phyloP scores from a whole-genome alignment of 176 grass and related monocot genomes.

The Cymbopogon citratus region DNA sequence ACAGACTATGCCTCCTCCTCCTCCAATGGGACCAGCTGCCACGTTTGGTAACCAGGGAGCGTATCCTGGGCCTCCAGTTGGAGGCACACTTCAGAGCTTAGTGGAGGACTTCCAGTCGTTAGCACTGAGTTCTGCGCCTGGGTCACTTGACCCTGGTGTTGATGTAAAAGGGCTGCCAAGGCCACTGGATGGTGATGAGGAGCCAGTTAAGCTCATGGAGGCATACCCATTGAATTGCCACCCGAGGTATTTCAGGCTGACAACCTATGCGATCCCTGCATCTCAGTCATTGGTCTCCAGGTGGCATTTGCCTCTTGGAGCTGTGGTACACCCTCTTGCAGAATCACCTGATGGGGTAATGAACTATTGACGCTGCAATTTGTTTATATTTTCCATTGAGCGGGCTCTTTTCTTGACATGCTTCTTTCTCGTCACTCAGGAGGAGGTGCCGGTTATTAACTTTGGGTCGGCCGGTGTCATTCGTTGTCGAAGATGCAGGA shows the following conservation, averaged over 20 bases:
- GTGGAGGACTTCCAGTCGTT: conserved; percentile 97
- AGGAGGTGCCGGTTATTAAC: conserved; percentile 81
- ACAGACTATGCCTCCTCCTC: conserved; percentile 47
- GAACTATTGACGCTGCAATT: neutral
- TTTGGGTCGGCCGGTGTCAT: conserved; percentile 84
- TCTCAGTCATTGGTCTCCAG: conserved; percentile 84
- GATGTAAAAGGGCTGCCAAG: conserved; percentile 73
- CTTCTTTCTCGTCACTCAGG: conserved; percentile 45
- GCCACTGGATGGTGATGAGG: conserved; percentile 73
- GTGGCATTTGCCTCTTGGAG: conserved; percentile 97
- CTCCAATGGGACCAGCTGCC: conserved; percentile 24
- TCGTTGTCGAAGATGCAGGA: conserved; percentile 92
- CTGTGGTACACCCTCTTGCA: conserved; percentile 78
- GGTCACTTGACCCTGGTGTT: conserved; percentile 66
- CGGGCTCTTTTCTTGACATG: neutral
- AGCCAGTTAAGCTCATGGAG: conserved; percentile 55
- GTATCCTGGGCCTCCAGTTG: conserved; percentile 50
- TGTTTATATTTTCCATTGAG: neutral
- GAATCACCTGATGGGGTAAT: conserved; percentile 95
- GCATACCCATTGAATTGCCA: conserved; percentile 77
- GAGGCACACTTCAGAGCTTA: conserved; percentile 48
- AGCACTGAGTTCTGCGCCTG: conserved; percentile 61
- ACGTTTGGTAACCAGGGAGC: conserved; percentile 38
- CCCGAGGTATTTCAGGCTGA: conserved; percentile 82
- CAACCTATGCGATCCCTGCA: conserved; percentile 73